Evolutionary conservation across 768 basidiomycete species (phyloP).

Genomic region (Trametes cingulata): DNA sequence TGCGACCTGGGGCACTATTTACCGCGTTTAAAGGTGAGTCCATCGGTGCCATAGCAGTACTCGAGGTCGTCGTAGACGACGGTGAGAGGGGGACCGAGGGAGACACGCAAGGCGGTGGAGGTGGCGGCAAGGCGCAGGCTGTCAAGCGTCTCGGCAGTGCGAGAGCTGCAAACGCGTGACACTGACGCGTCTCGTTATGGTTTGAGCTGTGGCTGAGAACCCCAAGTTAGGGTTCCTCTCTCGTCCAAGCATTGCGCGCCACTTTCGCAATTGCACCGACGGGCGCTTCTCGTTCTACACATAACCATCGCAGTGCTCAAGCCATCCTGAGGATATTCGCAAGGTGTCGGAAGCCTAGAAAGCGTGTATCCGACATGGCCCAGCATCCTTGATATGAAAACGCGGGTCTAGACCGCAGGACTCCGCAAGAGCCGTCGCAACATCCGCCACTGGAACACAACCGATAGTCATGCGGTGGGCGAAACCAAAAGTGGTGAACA

Average conservation of each 20-base stretch:
- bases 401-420: neutral
- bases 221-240: conserved; percentile 6
- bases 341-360: neutral
- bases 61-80: neutral
- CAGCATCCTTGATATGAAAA: neutral
- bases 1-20: neutral
- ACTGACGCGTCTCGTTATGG: neutral
- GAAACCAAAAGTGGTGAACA: neutral
- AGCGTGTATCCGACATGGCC: too few relatives aligned
- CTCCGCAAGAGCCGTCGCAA: neutral
- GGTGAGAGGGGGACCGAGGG: neutral
- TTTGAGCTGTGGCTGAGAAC: neutral
- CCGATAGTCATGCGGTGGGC: too few relatives aligned
- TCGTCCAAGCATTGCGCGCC: neutral
- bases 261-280: neutral
- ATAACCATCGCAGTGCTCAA: neutral
- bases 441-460: neutral
- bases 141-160: neutral
- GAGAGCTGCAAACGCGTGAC: conserved; percentile 1
- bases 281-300: neutral
- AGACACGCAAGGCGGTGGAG: neutral
- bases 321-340: too few relatives aligned
- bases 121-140: conserved; percentile 4
- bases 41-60: conserved; percentile 14
- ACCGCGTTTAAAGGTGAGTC: conserved; percentile 25